Percentiles rank a stretch among this genome's conserved stretches.
phyloP scores from a whole-genome alignment of 129 eudicot genomes.

The Lactuca sativa region DNA sequence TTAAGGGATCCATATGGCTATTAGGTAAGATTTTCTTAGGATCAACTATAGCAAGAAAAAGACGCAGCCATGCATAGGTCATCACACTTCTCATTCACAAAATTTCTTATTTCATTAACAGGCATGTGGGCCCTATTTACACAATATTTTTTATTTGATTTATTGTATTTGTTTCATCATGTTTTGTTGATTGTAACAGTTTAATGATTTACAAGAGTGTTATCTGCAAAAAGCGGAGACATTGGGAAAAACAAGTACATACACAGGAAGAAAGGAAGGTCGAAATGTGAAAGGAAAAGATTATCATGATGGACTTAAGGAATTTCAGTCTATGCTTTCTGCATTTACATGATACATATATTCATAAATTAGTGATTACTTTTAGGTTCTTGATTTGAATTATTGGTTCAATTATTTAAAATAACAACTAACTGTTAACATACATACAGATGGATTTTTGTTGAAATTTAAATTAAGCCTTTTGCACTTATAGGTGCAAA shows the following conservation, averaged over 20 bases:
- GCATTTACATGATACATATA: constrained; percentile 69
- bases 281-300: constrained; percentile 44
- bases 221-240: constrained; percentile 78
- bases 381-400: too few species aligned
- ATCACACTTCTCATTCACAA: constrained; percentile 2
- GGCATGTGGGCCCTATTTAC: too few species aligned
- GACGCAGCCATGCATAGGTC: constrained; percentile 79
- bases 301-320: constrained; percentile 66
- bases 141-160: too few species aligned
- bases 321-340: constrained; percentile 80
- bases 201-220: constrained; percentile 85
- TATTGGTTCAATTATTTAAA: too few species aligned
- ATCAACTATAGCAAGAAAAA: constrained; percentile 58
- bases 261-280: constrained; percentile 43
- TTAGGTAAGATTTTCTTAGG: constrained; percentile 22
- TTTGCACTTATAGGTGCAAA: too few species aligned
- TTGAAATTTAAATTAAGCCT: too few species aligned
- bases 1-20: too few species aligned
- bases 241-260: constrained; percentile 53
- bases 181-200: constrained; percentile 39
- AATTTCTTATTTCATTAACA: background rate
- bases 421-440: too few species aligned
- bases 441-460: too few species aligned
- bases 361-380: too few species aligned
- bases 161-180: background rate